Evolutionary conservation across 345 rosid genomes (phyloP).

Genomic region (Arabidopsis suecica): DNA sequence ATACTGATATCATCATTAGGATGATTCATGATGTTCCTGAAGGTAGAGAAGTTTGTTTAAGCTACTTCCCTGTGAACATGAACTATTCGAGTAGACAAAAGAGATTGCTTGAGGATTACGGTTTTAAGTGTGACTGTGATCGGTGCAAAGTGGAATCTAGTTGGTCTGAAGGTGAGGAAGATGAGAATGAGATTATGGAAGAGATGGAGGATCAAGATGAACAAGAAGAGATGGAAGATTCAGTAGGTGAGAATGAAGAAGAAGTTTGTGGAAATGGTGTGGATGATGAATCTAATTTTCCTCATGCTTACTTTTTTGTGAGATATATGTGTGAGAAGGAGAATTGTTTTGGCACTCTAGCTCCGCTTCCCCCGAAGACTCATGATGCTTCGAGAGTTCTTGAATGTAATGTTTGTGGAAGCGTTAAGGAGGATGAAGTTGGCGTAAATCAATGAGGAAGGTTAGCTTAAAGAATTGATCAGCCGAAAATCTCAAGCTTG

Average conservation of each 20-base stretch:
- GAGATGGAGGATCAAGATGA: constrained; percentile 52
- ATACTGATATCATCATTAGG: constrained; percentile 72
- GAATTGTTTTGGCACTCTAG: constrained; percentile 80
- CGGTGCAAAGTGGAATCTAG: constrained; percentile 87
- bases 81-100: constrained; percentile 61
- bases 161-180: constrained; percentile 79
- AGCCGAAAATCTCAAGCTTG: neutral
- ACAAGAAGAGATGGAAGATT: constrained; percentile 46
- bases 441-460: neutral
- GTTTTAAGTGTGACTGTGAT: constrained; percentile 78
- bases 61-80: constrained; percentile 90
- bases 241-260: constrained; percentile 34
- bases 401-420: constrained; percentile 93
- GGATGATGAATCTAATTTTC: constrained; percentile 54
- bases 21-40: constrained; percentile 84
- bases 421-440: constrained; percentile 57
- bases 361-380: constrained; percentile 66
- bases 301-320: constrained; percentile 83
- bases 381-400: constrained; percentile 50
- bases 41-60: constrained; percentile 88
- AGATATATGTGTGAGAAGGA: constrained; percentile 72
- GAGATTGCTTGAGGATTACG: constrained; percentile 75
- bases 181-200: constrained; percentile 47
- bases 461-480: no score
- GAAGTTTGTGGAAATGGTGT: constrained; percentile 30